Evolutionary conservation across 108 stramenopile genomes (phyloP).

Genomic region (Fistulifera pelliculosa): DNA sequence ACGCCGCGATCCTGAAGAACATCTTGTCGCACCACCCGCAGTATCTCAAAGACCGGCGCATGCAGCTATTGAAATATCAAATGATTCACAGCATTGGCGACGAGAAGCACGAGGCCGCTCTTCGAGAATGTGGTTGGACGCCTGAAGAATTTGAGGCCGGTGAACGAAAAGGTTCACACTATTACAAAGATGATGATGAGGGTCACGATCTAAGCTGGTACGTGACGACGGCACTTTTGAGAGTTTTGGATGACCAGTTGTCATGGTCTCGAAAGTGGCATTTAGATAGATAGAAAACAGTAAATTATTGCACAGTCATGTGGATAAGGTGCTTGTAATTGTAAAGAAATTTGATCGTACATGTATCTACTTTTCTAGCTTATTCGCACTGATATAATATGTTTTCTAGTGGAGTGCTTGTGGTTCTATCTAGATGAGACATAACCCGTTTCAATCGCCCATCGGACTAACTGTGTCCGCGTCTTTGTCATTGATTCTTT

Average conservation of each 20-base stretch:
- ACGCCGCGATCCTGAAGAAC: slow-evolving; percentile 61
- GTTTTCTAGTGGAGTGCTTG: too few relatives aligned
- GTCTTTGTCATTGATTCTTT: slow-evolving; percentile 51
- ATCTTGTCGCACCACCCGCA: slow-evolving; percentile 41
- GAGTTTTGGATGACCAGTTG: background rate
- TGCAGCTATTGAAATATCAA: slow-evolving; percentile 57
- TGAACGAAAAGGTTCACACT: slow-evolving; percentile 2
- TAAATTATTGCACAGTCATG: too few relatives aligned
- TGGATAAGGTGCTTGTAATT: too few relatives aligned
- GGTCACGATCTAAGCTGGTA: background rate
- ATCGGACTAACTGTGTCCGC: slow-evolving; percentile 58
- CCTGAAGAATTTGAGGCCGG: slow-evolving; percentile 54
- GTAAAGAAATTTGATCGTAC: too few relatives aligned
- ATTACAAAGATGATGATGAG: background rate
- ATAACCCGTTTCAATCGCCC: slow-evolving; percentile 52
- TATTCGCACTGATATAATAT: too few relatives aligned
- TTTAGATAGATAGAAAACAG: too few relatives aligned
- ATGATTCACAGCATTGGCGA: slow-evolving; percentile 73
- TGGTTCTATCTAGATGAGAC: slow-evolving; percentile 5
- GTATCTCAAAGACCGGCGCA: slow-evolving; percentile 36
- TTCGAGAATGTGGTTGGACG: slow-evolving; percentile 56
- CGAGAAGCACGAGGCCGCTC: slow-evolving; percentile 26
- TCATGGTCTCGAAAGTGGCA: too few relatives aligned
- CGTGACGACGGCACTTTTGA: background rate
- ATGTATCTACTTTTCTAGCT: too few relatives aligned